These are phyloP conservation scores for Lipomyces lipofer DNA, from an alignment of 805 yeast genomes.

Conservation along the genomic window DNA sequence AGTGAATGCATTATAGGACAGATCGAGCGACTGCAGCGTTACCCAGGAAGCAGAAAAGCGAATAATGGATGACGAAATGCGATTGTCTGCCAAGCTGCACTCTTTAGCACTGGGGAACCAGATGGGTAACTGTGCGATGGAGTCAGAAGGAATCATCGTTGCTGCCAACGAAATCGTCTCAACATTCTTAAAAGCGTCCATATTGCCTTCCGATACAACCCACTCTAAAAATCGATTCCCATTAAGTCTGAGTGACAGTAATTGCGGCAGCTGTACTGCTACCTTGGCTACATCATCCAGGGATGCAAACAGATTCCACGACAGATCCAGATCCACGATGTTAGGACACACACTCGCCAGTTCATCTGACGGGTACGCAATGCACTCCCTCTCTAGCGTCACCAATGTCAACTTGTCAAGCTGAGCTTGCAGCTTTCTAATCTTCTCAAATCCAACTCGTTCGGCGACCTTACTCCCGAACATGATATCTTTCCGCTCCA, in stretches of 20 bases:
- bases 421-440: conserved; percentile 35
- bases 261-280: conserved; percentile 40
- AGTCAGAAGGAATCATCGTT: conserved; percentile 23
- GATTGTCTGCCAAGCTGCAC: conserved; percentile 43
- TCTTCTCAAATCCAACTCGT: conserved; percentile 62
- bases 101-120: conserved; percentile 45
- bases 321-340: conserved; percentile 51
- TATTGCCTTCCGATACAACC: conserved; percentile 7
- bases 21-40: conserved; percentile 36
- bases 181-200: conserved; percentile 8
- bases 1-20: conserved; percentile 48
- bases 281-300: conserved; percentile 46
- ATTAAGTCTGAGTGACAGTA: conserved; percentile 52
- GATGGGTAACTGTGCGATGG: conserved; percentile 22
- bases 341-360: conserved; percentile 15
- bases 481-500: conserved; percentile 39
- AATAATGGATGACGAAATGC: neutral
- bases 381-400: conserved; percentile 50
- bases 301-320: conserved; percentile 56
- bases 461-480: conserved; percentile 63
- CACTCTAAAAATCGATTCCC: conserved; percentile 39
- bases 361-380: conserved; percentile 35
- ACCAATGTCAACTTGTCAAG: conserved; percentile 49
- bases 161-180: conserved; percentile 31
- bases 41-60: conserved; percentile 14